Conservation (phyloP, 1,284 basidiomycete species). For the Rugosomyces carneus region DNA sequence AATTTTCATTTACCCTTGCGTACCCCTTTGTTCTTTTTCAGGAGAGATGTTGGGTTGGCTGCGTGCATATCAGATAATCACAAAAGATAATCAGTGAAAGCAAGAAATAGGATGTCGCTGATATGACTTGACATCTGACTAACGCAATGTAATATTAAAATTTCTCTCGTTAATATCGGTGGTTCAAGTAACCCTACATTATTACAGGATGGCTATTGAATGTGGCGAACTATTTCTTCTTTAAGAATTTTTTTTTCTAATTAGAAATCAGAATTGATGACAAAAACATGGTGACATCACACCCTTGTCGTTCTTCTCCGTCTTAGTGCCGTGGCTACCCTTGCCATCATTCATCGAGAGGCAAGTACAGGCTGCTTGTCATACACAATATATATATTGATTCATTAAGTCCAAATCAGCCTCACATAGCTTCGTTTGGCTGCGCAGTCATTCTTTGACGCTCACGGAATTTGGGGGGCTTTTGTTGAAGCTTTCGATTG, state of each 20-base stretch:
- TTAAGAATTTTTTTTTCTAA: not conserved
- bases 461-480: not conserved
- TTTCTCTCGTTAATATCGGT: not conserved
- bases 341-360: not conserved
- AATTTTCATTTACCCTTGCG: not conserved
- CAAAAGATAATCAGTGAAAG: not conserved
- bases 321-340: not conserved
- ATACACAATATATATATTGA: not conserved
- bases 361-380: not conserved
- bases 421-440: not conserved
- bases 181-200: not conserved
- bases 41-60: not conserved
- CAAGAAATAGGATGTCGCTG: not conserved
- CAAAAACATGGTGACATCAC: slow-evolving; percentile 3
- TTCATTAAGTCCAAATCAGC: not conserved
- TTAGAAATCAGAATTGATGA: not conserved
- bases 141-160: not conserved
- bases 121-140: not conserved
- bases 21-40: not conserved
- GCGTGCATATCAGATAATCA: not conserved
- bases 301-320: not conserved
- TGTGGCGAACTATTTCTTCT: not conserved
- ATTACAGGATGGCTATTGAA: not conserved
- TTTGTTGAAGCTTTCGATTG: not conserved
- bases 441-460: not conserved